Evolutionary conservation across 2,329 filamentous ascomycete species (phyloP).

Genomic region (Colletotrichum navitas): DNA sequence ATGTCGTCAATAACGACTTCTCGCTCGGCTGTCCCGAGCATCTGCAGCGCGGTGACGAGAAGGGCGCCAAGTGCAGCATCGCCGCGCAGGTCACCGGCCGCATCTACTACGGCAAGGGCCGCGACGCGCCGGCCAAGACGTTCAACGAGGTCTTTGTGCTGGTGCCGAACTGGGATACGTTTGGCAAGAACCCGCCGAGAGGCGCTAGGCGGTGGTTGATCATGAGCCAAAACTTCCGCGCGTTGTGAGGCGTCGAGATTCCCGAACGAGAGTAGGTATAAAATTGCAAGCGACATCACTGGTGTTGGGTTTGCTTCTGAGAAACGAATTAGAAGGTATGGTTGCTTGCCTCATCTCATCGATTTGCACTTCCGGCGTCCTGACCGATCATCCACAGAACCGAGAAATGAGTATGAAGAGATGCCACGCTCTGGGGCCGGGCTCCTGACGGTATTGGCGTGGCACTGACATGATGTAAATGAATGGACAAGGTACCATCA

Average conservation of each 20-base stretch:
- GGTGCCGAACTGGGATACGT: conserved; percentile 78
- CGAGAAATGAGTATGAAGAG: not conserved
- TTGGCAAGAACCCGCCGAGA: conserved; percentile 65
- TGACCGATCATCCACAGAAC: conserved; percentile 2
- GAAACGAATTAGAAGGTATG: not conserved
- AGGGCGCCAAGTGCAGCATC: conserved; percentile 74
- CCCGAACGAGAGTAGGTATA: not conserved
- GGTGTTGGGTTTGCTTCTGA: not conserved
- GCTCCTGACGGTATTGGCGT: not conserved
- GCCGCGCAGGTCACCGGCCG: conserved; percentile 80
- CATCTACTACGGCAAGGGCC: conserved; percentile 75
- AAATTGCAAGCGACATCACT: not conserved
- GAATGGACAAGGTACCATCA: not conserved
- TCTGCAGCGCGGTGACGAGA: conserved; percentile 56
- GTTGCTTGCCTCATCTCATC: not conserved
- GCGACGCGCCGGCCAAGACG: conserved; percentile 72
- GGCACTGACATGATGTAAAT: not conserved
- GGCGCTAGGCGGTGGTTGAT: conserved; percentile 73
- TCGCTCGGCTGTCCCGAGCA: conserved; percentile 66
- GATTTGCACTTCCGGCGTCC: not conserved
- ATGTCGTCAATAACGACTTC: conserved; percentile 80
- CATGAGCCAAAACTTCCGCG: conserved; percentile 79
- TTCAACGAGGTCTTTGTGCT: conserved; percentile 88
- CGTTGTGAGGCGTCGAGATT: conserved; percentile 54
- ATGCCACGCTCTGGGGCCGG: not conserved